Evolutionary conservation across 352 stramenopile species (phyloP), one percentile per base, ranked within the genome.

Genomic region (Globisporangium sylvaticum): DNA sequence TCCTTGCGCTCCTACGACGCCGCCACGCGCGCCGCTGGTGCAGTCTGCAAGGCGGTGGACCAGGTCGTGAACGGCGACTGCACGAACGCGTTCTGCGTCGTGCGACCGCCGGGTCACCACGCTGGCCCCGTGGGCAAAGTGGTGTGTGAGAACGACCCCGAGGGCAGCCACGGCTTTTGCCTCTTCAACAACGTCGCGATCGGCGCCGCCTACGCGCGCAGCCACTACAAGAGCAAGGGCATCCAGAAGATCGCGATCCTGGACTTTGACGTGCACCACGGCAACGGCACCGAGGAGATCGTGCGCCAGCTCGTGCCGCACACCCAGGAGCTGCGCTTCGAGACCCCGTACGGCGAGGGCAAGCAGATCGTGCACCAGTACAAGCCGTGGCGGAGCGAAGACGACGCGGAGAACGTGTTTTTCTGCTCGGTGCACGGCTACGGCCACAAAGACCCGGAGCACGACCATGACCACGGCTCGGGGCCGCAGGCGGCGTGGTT

Each of bases 161-260:
- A 91, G 34, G 83, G 84, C 27, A 91, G 79, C 44, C 74, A 91
- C 75, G 97, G 97, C 25, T 99, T 99, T 72, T 99, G 97, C 74
- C 80, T 99, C 1, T 86, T 99, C 32, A 99, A 99, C 81, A 99
- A 99, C 76, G 96, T 99, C 50, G 97, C 96, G 18, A 97, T 99
- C 65, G 97, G 90, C 44, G 97, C 96, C 29, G 94, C 96, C 0
- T 99, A 99, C 76, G 97, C 97, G 32, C 84, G 94, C 48, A 91
- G 81, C 37, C 90, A 98, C 74, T 96, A 98, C 66, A 91, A 96
- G 62, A 87, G 92, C 65, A 77, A 89, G 57, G 92, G 92, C 2
- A 95, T 99, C 55, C 74, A 96, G 61, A 92, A 92, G 61, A 84
- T 99, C 53, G 97, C 96, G 4, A 98, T 99, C 68, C 73, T 99